These are phyloP conservation scores for Eucalyptus shirleyi DNA, from an alignment of 345 rosid genomes.

Conservation along the genomic window DNA sequence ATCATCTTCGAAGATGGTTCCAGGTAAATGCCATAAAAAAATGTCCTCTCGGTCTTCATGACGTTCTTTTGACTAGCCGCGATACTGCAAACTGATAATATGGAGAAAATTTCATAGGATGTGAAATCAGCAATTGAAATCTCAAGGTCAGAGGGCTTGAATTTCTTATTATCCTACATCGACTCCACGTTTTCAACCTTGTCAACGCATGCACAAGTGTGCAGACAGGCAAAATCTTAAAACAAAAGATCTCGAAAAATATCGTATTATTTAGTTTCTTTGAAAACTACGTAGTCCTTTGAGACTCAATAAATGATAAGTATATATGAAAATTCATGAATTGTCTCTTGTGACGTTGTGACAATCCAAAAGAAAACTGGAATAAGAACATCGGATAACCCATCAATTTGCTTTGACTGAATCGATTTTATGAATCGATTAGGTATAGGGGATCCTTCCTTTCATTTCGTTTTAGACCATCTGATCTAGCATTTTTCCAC, in stretches of 20 bases:
- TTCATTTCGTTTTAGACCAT: not conserved
- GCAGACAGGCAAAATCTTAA: not conserved
- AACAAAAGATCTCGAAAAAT: not conserved
- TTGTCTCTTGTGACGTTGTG: not conserved
- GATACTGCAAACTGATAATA: not conserved
- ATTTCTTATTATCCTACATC: not conserved
- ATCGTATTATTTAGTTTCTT: not conserved
- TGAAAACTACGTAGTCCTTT: not conserved
- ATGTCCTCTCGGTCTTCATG: not conserved
- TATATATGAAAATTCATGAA: not conserved
- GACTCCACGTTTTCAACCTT: not conserved
- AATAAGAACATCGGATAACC: not conserved
- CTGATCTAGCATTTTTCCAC: not conserved
- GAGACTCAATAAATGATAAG: too few relatives aligned
- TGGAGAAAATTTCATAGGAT: not conserved
- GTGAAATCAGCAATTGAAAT: not conserved
- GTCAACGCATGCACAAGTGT: not conserved
- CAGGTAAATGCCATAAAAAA: not conserved
- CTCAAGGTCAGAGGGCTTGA: not conserved
- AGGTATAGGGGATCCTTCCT: not conserved
- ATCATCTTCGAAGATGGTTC: not conserved
- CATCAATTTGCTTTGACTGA: not conserved
- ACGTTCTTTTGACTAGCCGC: not conserved
- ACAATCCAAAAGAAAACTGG: not conserved
- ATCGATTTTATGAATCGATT: fast-evolving